phyloP scores from a whole-genome alignment of 2,329 filamentous ascomycete genomes.

The Aspergillus carbonarius region DNA sequence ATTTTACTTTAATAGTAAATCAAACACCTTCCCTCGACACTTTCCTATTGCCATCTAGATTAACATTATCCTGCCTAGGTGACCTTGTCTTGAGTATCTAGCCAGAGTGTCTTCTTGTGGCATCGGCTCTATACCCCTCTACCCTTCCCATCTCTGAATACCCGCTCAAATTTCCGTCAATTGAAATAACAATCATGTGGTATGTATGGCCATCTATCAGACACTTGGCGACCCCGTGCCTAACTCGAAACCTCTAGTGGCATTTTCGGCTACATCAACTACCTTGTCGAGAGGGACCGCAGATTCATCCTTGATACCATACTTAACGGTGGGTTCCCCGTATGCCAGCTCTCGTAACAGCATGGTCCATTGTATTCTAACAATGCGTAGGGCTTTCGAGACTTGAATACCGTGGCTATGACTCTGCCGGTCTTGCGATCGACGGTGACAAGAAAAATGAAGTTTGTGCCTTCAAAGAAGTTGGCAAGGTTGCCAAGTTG shows the following conservation, averaged over 20 bases:
- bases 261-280: slow-evolving; percentile 92
- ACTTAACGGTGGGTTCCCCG: slow-evolving; percentile 73
- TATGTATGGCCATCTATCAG: slow-evolving; percentile 20
- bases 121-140: neutral
- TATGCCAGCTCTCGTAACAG: neutral
- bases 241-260: slow-evolving; percentile 30
- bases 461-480: slow-evolving; percentile 96
- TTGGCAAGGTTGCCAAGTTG: slow-evolving; percentile 97
- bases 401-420: slow-evolving; percentile 98
- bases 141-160: neutral
- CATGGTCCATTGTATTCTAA: neutral
- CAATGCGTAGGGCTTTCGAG: slow-evolving; percentile 72
- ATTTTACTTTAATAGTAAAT: neutral
- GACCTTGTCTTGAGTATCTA: neutral
- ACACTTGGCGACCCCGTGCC: neutral
- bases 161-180: neutral
- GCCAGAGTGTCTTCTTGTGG: neutral
- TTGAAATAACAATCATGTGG: slow-evolving; percentile 33
- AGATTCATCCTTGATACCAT: slow-evolving; percentile 94
- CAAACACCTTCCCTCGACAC: neutral
- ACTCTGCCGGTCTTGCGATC: slow-evolving; percentile 92
- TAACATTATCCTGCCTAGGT: neutral
- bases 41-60: neutral
- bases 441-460: slow-evolving; percentile 99
- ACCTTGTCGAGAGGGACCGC: slow-evolving; percentile 97